phyloP scores from a whole-genome alignment of 495 filamentous ascomycete species.

The Endocarpon pusillum region DNA sequence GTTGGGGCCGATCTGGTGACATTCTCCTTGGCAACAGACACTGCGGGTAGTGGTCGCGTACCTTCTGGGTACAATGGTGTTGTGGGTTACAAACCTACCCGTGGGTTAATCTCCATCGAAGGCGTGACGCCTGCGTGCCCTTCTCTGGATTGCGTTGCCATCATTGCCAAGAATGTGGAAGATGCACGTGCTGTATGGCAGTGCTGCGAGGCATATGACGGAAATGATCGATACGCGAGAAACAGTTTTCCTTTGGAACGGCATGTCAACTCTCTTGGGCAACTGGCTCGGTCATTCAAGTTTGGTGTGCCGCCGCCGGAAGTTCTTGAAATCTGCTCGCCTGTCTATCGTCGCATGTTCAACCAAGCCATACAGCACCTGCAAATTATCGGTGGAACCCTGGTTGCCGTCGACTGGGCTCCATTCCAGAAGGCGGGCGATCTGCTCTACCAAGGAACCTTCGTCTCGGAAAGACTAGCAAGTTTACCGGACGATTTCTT shows the following conservation, averaged over 20 bases:
- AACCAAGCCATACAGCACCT: conserved; percentile 23
- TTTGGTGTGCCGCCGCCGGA: conserved; percentile 35
- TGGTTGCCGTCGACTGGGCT: conserved; percentile 32
- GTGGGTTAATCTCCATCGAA: conserved; percentile 38
- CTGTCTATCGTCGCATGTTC: conserved; percentile 27
- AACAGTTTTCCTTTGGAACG: conserved; percentile 22
- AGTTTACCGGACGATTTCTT: conserved; percentile 26
- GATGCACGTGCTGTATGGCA: conserved; percentile 40
- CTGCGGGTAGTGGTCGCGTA: conserved; percentile 46
- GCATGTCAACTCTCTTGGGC: conserved; percentile 32
- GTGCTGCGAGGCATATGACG: conserved; percentile 33
- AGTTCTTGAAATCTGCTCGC: conserved; percentile 29
- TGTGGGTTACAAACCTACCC: conserved; percentile 52
- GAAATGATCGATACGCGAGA: conserved; percentile 39
- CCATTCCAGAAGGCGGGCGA: conserved; percentile 37
- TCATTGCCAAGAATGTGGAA: conserved; percentile 32
- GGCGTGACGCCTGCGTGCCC: conserved; percentile 44
- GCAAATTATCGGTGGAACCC: conserved; percentile 27
- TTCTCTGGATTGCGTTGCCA: conserved; percentile 44
- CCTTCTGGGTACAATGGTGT: conserved; percentile 47
- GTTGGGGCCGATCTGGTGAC: conserved; percentile 41
- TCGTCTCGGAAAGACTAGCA: too few species aligned
- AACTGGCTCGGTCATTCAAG: conserved; percentile 27
- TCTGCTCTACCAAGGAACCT: conserved; percentile 37
- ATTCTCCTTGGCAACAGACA: conserved; percentile 48